Percentiles rank a stretch among this genome's conserved stretches.
phyloP scores from a whole-genome alignment of 345 rosid species.

The Dipteronia dyeriana region DNA sequence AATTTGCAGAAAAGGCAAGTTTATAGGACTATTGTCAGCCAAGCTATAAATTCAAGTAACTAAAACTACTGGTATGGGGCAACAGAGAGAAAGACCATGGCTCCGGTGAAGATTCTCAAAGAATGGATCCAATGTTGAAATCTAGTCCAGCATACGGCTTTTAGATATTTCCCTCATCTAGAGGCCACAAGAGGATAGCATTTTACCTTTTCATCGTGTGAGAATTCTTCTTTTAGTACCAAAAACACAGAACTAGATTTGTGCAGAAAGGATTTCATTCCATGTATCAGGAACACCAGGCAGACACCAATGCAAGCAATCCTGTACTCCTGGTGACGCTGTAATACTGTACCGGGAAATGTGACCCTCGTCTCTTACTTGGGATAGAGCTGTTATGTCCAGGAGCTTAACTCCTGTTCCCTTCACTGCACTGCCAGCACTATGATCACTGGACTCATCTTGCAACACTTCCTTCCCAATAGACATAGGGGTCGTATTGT shows the following conservation, averaged over 20 bases:
- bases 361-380: slow-evolving; percentile 82
- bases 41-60: slow-evolving; percentile 6
- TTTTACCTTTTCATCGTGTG: neutral
- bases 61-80: neutral
- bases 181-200: neutral
- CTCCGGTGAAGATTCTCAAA: neutral
- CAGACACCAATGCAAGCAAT: slow-evolving; percentile 78
- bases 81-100: neutral
- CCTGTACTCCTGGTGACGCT: slow-evolving; percentile 57
- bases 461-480: slow-evolving; percentile 66
- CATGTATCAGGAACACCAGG: slow-evolving; percentile 82
- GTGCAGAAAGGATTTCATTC: slow-evolving; percentile 66
- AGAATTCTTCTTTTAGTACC: neutral
- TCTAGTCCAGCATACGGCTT: neutral
- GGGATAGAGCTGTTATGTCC: slow-evolving; percentile 68
- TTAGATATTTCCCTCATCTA: neutral
- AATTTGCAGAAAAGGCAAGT: neutral
- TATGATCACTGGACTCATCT: slow-evolving; percentile 63
- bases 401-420: slow-evolving; percentile 69
- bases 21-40: neutral
- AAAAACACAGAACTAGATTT: slow-evolving; percentile 22
- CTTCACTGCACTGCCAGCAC: slow-evolving; percentile 58
- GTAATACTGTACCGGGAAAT: slow-evolving; percentile 62
- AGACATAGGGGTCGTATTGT: slow-evolving; percentile 74
- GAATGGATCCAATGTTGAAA: neutral